Conservation (phyloP, 345 rosid species). For the Melaleuca alternifolia region DNA sequence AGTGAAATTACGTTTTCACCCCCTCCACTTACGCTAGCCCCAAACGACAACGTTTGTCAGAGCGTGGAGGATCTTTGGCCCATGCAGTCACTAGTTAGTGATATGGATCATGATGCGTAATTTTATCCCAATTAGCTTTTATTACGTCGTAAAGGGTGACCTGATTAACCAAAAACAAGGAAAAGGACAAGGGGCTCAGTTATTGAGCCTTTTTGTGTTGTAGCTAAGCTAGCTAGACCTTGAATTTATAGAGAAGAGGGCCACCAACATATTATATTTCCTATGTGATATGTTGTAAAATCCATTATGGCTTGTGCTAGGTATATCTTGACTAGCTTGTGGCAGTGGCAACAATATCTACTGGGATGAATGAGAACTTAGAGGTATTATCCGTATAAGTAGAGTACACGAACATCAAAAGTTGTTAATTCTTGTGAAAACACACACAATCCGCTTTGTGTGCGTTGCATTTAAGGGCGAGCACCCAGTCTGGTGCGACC, state of each 20-base stretch:
- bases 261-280: neutral
- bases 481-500: neutral
- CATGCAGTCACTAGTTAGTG: slow-evolving; percentile 22
- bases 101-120: neutral
- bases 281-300: neutral
- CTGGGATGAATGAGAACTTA: neutral
- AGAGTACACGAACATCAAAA: neutral
- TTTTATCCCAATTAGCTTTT: neutral
- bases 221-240: neutral
- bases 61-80: slow-evolving; percentile 36
- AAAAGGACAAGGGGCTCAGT: neutral
- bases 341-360: neutral
- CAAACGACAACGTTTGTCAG: slow-evolving; percentile 6
- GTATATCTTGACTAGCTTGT: neutral
- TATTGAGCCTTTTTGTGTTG: neutral
- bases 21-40: neutral
- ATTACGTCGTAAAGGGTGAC: neutral
- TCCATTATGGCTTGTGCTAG: neutral
- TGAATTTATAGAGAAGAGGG: neutral
- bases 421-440: neutral
- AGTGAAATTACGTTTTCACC: neutral
- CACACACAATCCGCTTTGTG: neutral
- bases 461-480: neutral
- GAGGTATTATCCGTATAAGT: neutral
- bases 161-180: neutral